Conservation (phyloP, 129 eudicot genomes). For the Dittrichia graveolens region DNA sequence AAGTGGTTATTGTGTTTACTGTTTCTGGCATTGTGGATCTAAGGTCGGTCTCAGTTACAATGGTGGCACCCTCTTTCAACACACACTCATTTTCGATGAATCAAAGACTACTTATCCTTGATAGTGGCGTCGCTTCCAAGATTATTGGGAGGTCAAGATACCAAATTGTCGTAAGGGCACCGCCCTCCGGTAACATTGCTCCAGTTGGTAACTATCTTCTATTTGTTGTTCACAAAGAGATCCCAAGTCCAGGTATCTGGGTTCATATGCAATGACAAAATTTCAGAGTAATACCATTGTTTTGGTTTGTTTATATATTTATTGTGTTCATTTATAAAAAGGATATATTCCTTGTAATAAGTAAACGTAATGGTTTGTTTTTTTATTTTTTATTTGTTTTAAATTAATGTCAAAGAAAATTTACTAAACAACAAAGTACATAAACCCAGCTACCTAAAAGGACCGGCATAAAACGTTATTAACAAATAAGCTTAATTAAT, state of each 20-base stretch:
- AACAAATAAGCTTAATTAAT: too few species aligned
- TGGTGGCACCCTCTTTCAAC: constrained; percentile 69
- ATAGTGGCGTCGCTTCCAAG: constrained; percentile 26
- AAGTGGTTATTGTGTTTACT: constrained; percentile 35
- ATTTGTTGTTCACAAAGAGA: constrained; percentile 61
- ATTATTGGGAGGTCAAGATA: constrained; percentile 40
- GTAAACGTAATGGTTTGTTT: too few species aligned
- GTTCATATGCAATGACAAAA: constrained; percentile 43
- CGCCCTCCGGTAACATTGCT: constrained; percentile 53
- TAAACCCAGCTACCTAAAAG: too few species aligned
- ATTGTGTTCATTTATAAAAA: too few species aligned
- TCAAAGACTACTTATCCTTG: constrained; percentile 59
- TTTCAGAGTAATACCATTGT: neutral
- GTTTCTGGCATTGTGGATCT: constrained; percentile 38
- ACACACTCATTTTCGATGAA: constrained; percentile 82
- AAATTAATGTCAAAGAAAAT: too few species aligned
- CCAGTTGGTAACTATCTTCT: constrained; percentile 59
- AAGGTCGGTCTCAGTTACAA: constrained; percentile 49
- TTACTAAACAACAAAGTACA: too few species aligned
- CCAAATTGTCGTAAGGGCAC: constrained; percentile 42
- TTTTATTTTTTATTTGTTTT: too few species aligned
- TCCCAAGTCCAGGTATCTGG: constrained; percentile 78
- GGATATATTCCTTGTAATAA: too few species aligned
- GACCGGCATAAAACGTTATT: too few species aligned
- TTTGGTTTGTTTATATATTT: neutral